phyloP scores from a whole-genome alignment of 139 green algal species.

The Nannochloris sp. region DNA sequence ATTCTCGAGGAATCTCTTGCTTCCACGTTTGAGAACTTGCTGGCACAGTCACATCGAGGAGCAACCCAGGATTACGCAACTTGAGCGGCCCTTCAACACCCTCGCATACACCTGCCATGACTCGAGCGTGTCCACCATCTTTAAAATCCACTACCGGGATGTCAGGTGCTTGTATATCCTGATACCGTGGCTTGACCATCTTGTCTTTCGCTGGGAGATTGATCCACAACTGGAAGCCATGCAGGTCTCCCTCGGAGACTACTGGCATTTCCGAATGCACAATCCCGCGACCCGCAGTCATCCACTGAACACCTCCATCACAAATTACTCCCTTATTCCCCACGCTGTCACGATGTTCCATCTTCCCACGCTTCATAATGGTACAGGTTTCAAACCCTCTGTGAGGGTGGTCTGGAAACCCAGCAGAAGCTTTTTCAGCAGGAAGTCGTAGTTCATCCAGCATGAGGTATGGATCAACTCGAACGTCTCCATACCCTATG shows the following conservation, averaged over 20 bases:
- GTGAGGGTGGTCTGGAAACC: slow-evolving; percentile 78
- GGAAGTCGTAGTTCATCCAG: slow-evolving; percentile 68
- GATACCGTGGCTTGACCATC: slow-evolving; percentile 67
- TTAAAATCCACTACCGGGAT: slow-evolving; percentile 48
- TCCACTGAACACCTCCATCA: slow-evolving; percentile 83
- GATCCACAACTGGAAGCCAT: slow-evolving; percentile 88
- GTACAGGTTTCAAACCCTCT: slow-evolving; percentile 81
- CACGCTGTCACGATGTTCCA: slow-evolving; percentile 70
- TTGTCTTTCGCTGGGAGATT: slow-evolving; percentile 81
- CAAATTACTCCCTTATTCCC: slow-evolving; percentile 79
- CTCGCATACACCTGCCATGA: slow-evolving; percentile 60
- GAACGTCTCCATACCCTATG: slow-evolving; percentile 53
- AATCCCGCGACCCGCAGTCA: slow-evolving; percentile 72
- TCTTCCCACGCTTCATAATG: slow-evolving; percentile 79
- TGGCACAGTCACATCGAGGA: slow-evolving; percentile 65
- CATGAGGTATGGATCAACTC: slow-evolving; percentile 54
- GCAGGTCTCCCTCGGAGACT: slow-evolving; percentile 48
- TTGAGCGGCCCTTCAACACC: slow-evolving; percentile 44
- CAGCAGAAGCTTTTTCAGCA: slow-evolving; percentile 41
- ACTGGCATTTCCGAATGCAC: slow-evolving; percentile 80
- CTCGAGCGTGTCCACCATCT: slow-evolving; percentile 44
- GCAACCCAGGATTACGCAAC: slow-evolving; percentile 70
- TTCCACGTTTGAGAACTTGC: slow-evolving; percentile 29
- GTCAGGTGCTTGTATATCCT: slow-evolving; percentile 66
- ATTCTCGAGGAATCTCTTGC: slow-evolving; percentile 37